Evolutionary conservation across 371 early-diverging fungal species (phyloP).

Genomic region (Actinomortierella ambigua): DNA sequence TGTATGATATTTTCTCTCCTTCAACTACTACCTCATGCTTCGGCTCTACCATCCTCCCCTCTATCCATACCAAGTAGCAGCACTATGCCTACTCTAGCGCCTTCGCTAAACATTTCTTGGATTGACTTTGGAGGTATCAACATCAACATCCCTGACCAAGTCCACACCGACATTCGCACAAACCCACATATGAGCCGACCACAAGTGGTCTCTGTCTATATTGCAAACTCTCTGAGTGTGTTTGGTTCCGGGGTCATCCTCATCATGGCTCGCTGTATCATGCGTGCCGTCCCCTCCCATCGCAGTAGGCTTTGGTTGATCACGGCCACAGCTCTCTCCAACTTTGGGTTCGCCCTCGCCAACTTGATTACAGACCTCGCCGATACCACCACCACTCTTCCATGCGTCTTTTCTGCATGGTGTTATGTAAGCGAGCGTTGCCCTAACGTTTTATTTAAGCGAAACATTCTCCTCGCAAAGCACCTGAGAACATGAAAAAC

Average conservation of each 20-base stretch:
- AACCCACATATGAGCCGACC: not conserved
- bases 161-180: too few species aligned
- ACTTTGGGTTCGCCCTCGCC: conserved; percentile 28
- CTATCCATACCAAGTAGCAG: too few species aligned
- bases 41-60: too few species aligned
- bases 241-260: conserved; percentile 26
- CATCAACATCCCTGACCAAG: not conserved
- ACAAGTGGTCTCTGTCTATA: not conserved
- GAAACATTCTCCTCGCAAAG: not conserved
- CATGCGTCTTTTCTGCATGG: conserved; percentile 34
- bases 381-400: not conserved
- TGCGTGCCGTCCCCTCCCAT: conserved; percentile 21
- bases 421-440: conserved; percentile 30
- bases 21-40: too few species aligned
- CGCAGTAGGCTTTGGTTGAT: conserved; percentile 30
- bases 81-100: too few species aligned
- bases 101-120: too few species aligned
- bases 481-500: not conserved
- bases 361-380: conserved; percentile 29
- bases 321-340: conserved; percentile 32
- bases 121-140: not conserved
- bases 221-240: conserved; percentile 33
- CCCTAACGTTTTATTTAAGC: not conserved
- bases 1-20: not conserved
- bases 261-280: conserved; percentile 18